These are phyloP conservation scores for Solanum okadae DNA, from an alignment of 257 asterid genomes.

Conservation along the genomic window DNA sequence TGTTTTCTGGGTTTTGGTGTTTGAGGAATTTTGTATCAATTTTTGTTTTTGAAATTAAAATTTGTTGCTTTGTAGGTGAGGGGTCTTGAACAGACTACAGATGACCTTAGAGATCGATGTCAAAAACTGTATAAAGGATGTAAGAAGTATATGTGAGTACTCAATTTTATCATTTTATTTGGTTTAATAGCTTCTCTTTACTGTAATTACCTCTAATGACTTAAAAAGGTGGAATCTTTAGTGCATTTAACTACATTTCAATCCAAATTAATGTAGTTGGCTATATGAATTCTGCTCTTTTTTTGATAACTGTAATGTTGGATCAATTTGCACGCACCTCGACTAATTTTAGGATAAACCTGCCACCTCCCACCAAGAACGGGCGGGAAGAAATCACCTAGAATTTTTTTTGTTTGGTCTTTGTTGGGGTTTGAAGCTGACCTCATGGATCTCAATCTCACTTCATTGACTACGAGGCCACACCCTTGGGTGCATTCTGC, in stretches of 20 bases:
- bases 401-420: background rate
- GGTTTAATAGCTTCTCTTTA: background rate
- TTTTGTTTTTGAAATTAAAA: background rate
- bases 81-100: conserved; percentile 68
- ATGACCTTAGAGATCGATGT: conserved; percentile 87
- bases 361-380: background rate
- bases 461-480: background rate
- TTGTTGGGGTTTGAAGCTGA: background rate
- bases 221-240: background rate
- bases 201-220: background rate
- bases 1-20: background rate
- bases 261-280: background rate
- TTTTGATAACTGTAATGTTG: background rate
- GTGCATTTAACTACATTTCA: background rate
- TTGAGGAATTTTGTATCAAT: background rate
- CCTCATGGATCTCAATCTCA: background rate
- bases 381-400: background rate
- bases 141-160: conserved; percentile 77
- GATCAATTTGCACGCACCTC: background rate
- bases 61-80: conserved; percentile 39
- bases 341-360: background rate
- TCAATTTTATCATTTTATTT: background rate
- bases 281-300: background rate
- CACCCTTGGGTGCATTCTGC: background rate
- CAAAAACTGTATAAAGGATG: conserved; percentile 80